Conservation (phyloP, 192 early-diverging fungal species). For the Rhizophagus sp. region DNA sequence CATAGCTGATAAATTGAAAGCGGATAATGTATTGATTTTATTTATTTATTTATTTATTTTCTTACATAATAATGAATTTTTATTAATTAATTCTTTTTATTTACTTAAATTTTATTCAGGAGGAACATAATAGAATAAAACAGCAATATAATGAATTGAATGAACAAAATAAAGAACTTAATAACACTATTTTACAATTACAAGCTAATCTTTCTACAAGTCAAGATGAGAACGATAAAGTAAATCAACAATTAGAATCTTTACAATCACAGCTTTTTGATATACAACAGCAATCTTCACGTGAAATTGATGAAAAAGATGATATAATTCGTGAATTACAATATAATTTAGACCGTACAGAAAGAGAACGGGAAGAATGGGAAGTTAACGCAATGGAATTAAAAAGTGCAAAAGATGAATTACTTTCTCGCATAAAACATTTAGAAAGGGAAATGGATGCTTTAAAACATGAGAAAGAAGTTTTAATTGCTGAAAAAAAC, state of each 20-base stretch:
- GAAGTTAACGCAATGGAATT: constrained; percentile 61
- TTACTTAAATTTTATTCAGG: constrained; percentile 12
- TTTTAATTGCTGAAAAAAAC: constrained; percentile 51
- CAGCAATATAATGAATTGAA: constrained; percentile 59
- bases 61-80: neutral
- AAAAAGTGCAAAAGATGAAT: constrained; percentile 53
- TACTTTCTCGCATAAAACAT: constrained; percentile 51
- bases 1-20: constrained; percentile 78
- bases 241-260: constrained; percentile 52
- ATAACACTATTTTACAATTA: constrained; percentile 57
- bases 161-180: constrained; percentile 56
- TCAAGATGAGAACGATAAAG: constrained; percentile 47
- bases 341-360: constrained; percentile 54
- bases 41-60: neutral
- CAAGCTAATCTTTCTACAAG: constrained; percentile 48
- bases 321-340: constrained; percentile 52
- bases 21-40: constrained; percentile 59
- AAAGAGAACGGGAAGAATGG: constrained; percentile 64
- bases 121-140: constrained; percentile 56
- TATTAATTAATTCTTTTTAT: neutral
- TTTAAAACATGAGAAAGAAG: constrained; percentile 47
- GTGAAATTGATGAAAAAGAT: constrained; percentile 62
- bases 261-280: constrained; percentile 61
- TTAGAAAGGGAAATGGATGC: constrained; percentile 53
- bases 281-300: constrained; percentile 57